These are phyloP conservation scores for Skeletonema marinoi DNA, from an alignment of 108 stramenopile species.

Conservation along the genomic window DNA sequence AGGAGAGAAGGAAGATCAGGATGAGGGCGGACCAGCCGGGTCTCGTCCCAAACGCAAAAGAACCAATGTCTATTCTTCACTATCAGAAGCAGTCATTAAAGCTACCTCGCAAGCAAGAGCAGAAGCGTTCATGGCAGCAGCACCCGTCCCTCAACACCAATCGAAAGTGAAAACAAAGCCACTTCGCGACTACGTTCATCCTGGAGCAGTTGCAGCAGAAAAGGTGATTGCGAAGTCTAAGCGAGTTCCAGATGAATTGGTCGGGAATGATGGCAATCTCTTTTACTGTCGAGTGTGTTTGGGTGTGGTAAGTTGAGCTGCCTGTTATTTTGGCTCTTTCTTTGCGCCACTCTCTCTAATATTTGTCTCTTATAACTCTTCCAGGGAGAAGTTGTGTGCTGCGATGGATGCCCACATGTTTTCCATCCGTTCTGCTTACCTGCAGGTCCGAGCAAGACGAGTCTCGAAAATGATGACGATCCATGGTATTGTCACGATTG, in stretches of 20 bases:
- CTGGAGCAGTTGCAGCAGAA: constrained; percentile 2
- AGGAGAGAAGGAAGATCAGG: constrained; percentile 1
- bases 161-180: background rate
- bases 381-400: constrained; percentile 79
- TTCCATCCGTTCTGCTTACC: constrained; percentile 78
- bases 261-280: constrained; percentile 74
- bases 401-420: constrained; percentile 83
- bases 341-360: no score
- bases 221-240: background rate
- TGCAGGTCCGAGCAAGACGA: constrained; percentile 42
- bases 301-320: constrained; percentile 28
- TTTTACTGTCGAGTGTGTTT: constrained; percentile 70
- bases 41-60: constrained; percentile 17
- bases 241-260: constrained; percentile 15
- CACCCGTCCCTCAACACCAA: background rate
- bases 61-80: constrained; percentile 9
- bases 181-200: constrained; percentile 2
- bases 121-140: background rate
- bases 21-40: background rate
- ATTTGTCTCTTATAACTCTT: no score
- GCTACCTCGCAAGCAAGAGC: constrained; percentile 6
- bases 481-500: constrained; percentile 89
- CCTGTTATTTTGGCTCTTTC: no score
- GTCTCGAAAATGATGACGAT: constrained; percentile 74
- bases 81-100: constrained; percentile 16